Evolutionary conservation across 108 stramenopile species (phyloP).

Genomic region (Asterionellopsis glacialis): DNA sequence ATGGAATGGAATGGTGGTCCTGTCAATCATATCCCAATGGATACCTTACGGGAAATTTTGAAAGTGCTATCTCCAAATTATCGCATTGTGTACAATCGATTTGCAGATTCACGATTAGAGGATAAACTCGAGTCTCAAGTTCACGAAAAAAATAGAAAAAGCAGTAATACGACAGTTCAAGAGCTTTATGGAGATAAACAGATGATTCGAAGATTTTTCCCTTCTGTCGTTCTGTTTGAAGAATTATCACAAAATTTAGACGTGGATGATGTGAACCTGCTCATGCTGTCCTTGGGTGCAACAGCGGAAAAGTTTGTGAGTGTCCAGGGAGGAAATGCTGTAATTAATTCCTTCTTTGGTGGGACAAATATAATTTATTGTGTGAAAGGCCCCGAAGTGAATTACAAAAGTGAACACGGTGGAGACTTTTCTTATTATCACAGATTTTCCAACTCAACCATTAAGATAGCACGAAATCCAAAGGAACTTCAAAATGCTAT

Average conservation of each 20-base stretch:
- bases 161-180: too few species aligned
- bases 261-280: not conserved
- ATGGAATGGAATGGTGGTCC: not conserved
- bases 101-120: not conserved
- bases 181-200: not conserved
- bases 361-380: not conserved
- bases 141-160: too few species aligned
- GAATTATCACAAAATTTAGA: not conserved
- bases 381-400: not conserved
- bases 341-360: not conserved
- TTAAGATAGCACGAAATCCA: not conserved
- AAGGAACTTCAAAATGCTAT: too few species aligned
- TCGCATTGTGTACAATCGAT: not conserved
- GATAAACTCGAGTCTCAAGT: not conserved
- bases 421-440: constrained; percentile 1
- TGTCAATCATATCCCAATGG: not conserved
- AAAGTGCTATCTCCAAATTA: not conserved
- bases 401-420: not conserved
- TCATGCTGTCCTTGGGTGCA: not conserved
- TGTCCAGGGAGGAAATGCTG: not conserved
- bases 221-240: not conserved
- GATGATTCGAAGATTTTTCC: not conserved
- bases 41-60: not conserved
- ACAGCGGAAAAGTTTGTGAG: not conserved
- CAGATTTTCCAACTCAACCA: not conserved